Percentiles rank a stretch among this genome's conserved stretches.
These are phyloP conservation scores for Pichia scutulata DNA, from an alignment of 805 yeast genomes.

Conservation along the genomic window DNA sequence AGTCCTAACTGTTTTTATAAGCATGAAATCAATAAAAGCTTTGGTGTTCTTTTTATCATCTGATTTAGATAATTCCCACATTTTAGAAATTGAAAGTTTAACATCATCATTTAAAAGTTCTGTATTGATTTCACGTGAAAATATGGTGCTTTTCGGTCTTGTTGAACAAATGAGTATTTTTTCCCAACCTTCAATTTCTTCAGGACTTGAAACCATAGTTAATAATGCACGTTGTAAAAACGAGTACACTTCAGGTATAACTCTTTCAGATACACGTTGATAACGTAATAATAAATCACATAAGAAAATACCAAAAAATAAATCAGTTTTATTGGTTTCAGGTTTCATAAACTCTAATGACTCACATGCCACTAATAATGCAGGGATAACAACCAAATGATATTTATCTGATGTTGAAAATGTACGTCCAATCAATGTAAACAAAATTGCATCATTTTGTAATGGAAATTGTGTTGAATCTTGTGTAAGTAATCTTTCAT, in stretches of 20 bases:
- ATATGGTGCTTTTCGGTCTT: constrained; percentile 13
- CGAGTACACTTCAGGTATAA: constrained; percentile 66
- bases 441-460: constrained; percentile 56
- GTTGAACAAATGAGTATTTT: constrained; percentile 17
- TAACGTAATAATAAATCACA: constrained; percentile 59
- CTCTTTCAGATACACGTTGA: constrained; percentile 75
- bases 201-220: constrained; percentile 34
- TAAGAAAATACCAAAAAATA: constrained; percentile 58
- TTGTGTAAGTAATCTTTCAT: constrained; percentile 36
- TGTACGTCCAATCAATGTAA: constrained; percentile 62
- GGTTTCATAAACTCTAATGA: constrained; percentile 43
- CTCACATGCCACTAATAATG: constrained; percentile 66
- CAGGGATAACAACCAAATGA: constrained; percentile 85
- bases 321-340: constrained; percentile 21
- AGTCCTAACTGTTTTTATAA: constrained; percentile 28
- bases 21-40: constrained; percentile 22
- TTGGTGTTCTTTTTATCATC: constrained; percentile 5
- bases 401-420: constrained; percentile 95
- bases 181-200: constrained; percentile 14
- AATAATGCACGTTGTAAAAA: constrained; percentile 49
- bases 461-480: constrained; percentile 27
- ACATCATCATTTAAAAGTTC: constrained; percentile 9
- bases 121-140: constrained; percentile 14
- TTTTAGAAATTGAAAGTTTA: constrained; percentile 5
- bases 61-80: constrained; percentile 6